Base-by-base conservation (phyloP, 2,329 filamentous ascomycete genomes). In the Trichoderma polysporum region DNA sequence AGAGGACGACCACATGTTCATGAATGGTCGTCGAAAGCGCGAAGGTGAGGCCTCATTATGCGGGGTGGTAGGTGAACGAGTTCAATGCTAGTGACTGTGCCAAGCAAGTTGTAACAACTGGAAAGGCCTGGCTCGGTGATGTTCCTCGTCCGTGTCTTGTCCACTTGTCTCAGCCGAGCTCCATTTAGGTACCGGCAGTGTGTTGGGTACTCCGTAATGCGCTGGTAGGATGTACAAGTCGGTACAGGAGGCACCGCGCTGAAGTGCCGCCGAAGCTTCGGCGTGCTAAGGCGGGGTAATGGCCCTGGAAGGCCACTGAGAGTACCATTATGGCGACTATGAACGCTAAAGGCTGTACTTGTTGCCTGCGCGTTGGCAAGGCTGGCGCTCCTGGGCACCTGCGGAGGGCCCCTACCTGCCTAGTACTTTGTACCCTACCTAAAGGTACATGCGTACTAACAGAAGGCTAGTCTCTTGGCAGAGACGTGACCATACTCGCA, bases 1-100 rank as follows among this genome's bases (percentile, higher is more conserved):
- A 71, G 87, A 88, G 73, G 87, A 89, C 70, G 87, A 86, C 80
- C 89, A 90, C 87, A 90, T 90, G 70, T 74, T 80, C 75, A 73
- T 66, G 70, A 69, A 70, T 71, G 73, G 73, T 71, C 71, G 71
- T 72, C 67, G 68, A 72, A 66, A 68, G 68, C 69, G 67, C 53
- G 64, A 67, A 69, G 69, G 59, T 61, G 68, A 70, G 66, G 72
- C 71, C 63, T 76, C 76, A 78, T 78, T 71, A 69, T 78, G 76
- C 67, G 71, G 72, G 69, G 68, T 58, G 47, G 61, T 57, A 39
- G 33, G 50, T 27, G 27, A 35, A 53, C 45, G 27, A 50, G 31
- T 37, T 58, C 53, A 50, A 53, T 35, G 59, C 58, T 47, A 22
- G 35, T 29, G 52, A 33, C 50, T n/a, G 31, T 45, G 64, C 37